phyloP scores from a whole-genome alignment of 1,284 basidiomycete genomes.

The Fomitopsis pinicola region DNA sequence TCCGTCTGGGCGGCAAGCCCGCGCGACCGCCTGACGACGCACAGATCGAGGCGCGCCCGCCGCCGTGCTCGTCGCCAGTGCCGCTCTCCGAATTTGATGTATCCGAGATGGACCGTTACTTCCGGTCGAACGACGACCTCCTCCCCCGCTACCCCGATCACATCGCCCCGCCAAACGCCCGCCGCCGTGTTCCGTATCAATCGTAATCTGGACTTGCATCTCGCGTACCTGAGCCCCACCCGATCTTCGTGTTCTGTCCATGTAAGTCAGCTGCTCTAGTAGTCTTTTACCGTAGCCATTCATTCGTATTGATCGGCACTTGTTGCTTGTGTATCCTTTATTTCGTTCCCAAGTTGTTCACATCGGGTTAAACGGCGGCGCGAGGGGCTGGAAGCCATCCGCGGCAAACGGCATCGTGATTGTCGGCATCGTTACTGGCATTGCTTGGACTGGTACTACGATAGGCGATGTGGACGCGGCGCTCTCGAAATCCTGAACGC shows the following conservation, averaged over 20 bases:
- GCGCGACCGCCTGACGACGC: slow-evolving; percentile 14
- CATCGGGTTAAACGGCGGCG: slow-evolving; percentile 25
- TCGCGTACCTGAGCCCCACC: slow-evolving; percentile 6
- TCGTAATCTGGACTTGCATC: slow-evolving; percentile 9
- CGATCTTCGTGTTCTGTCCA: background rate
- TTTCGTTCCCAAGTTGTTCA: slow-evolving; percentile 10
- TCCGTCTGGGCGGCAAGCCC: slow-evolving; percentile 55
- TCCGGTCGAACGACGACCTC: slow-evolving; percentile 48
- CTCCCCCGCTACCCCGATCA: slow-evolving; percentile 24
- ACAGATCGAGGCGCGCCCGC: slow-evolving; percentile 7
- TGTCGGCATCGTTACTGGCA: slow-evolving; percentile 18
- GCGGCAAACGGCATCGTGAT: slow-evolving; percentile 17
- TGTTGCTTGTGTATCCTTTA: background rate
- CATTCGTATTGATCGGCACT: slow-evolving; percentile 19
- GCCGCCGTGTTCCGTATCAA: slow-evolving; percentile 22
- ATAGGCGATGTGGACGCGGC: slow-evolving; percentile 22
- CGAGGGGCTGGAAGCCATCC: slow-evolving; percentile 21
- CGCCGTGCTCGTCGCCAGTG: slow-evolving; percentile 11
- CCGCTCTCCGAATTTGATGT: slow-evolving; percentile 60
- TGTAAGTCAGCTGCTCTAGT: slow-evolving; percentile 6
- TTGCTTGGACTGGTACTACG: slow-evolving; percentile 18
- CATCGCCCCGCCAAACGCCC: slow-evolving; percentile 22
- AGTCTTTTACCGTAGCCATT: slow-evolving; percentile 11
- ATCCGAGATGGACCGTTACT: slow-evolving; percentile 76
- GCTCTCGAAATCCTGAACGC: slow-evolving; percentile 29